Evolutionary conservation across 331 rosid genomes (phyloP).

Genomic region (Phaseolus coccineus): DNA sequence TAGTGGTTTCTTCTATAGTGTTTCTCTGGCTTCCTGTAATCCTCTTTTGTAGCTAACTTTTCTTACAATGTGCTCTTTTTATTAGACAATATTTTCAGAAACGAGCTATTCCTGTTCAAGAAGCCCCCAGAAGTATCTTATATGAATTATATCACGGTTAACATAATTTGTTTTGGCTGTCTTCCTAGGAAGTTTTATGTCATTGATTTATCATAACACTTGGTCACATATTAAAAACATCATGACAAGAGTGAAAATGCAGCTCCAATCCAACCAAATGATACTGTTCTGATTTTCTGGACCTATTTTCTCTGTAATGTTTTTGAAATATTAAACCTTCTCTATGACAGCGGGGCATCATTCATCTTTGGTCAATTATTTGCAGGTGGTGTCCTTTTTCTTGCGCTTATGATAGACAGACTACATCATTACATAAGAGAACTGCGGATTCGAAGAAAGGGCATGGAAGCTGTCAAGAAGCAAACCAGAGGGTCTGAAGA

Average conservation of each 20-base stretch:
- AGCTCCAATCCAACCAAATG: conserved; percentile 11
- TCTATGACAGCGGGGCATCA: conserved; percentile 22
- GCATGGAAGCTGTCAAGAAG: conserved; percentile 84
- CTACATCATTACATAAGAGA: conserved; percentile 90
- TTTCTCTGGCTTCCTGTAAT: not conserved
- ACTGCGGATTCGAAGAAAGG: conserved; percentile 80
- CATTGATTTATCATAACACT: conserved; percentile 16
- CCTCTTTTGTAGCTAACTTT: not conserved
- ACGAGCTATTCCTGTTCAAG: conserved; percentile 17
- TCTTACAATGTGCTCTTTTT: not conserved
- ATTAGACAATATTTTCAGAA: not conserved
- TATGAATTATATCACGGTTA: conserved; percentile 13
- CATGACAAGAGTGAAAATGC: conserved; percentile 17
- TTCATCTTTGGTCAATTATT: conserved; percentile 43
- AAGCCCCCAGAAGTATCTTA: not conserved
- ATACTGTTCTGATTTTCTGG: conserved; percentile 30
- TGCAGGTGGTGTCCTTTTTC: conserved; percentile 81
- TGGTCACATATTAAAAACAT: conserved; percentile 5
- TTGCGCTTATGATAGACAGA: conserved; percentile 87
- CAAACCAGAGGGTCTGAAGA: conserved; percentile 71
- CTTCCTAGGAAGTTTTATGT: conserved; percentile 1
- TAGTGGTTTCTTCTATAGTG: not conserved
- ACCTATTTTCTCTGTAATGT: conserved; percentile 26
- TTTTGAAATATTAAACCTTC: conserved; percentile 20
- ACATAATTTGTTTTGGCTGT: conserved; percentile 9